phyloP scores from a whole-genome alignment of 1,139 yeast genomes.

The Sugiyamaella novakii region DNA sequence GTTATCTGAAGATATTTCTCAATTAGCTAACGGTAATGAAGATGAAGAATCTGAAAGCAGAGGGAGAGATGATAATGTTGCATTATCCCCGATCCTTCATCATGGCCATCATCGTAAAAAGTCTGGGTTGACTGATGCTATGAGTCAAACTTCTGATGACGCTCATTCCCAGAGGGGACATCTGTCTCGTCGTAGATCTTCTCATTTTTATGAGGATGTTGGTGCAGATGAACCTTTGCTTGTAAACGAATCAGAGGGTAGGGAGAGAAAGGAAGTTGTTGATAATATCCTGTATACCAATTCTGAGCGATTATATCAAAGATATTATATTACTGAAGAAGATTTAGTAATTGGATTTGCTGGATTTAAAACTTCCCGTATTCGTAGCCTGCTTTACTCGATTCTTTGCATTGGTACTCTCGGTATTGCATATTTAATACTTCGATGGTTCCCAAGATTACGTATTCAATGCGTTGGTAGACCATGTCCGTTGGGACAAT shows the following conservation, averaged over 20 bases:
- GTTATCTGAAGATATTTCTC: conserved; percentile 34
- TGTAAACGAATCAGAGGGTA: conserved; percentile 18
- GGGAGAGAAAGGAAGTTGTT: conserved; percentile 10
- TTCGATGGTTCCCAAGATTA: conserved; percentile 85
- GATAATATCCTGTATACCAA: conserved; percentile 18
- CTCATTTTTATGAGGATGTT: conserved; percentile 25
- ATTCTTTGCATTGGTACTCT: conserved; percentile 58
- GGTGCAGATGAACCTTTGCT: conserved; percentile 24
- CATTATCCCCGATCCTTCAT: conserved; percentile 21
- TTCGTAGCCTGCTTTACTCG: conserved; percentile 54
- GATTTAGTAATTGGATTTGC: conserved; percentile 93
- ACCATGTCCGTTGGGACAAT: conserved; percentile 67
- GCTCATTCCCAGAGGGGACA: conserved; percentile 16
- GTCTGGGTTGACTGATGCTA: conserved; percentile 7
- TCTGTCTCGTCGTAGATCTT: conserved; percentile 28
- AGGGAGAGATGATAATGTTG: conserved; percentile 15
- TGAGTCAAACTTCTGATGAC: not conserved
- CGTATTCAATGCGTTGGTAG: conserved; percentile 69
- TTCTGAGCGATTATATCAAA: conserved; percentile 48
- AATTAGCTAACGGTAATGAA: conserved; percentile 34
- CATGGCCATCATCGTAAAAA: conserved; percentile 15
- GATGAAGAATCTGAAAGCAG: conserved; percentile 24
- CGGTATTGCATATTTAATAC: conserved; percentile 71
- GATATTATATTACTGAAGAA: conserved; percentile 92
- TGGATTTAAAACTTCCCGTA: conserved; percentile 65